Base-by-base conservation (phyloP, 768 basidiomycete species). In the Leccinum longicurvipes region DNA sequence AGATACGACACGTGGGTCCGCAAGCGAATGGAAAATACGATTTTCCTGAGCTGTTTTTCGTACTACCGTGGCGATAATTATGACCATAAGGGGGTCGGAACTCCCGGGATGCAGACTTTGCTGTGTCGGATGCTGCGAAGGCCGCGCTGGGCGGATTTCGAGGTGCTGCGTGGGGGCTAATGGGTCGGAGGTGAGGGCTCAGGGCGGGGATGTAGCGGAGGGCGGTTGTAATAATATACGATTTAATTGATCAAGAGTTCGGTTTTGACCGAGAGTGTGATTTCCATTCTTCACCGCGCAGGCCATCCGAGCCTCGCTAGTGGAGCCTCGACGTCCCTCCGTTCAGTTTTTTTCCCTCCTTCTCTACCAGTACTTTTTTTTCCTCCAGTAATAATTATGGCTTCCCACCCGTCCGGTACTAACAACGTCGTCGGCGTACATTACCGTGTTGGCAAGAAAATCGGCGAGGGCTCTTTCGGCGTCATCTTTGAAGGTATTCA, bases 381-480 rank as follows among this genome's bases (percentile, higher is more conserved):
- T n/a, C n/a, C n/a, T n/a, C n/a, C 32, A 8, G 23, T 67, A 50
- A 67, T 73, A 27, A 17, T 25, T 61, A 86, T 85, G 84, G 71
- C 82, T 56, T 70, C 73, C 1, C 81, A 83, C 62, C 76, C 83
- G 3, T 79, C 81, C 45, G 81, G 84, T 4, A 82, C 82, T 42
- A 80, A 86, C 57, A 89, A 89, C 73, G 77, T 96, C 69, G 93
- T 97, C 66, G 93, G 96, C 51, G 85, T 90, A n/a, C 94, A 98
- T 77, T 98, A 96, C 77, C 86, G 92, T 55, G 95, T 98, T 21
- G 96, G 96, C 64, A 91, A 91, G 82, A 98, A 98, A 84, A 98
- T 99, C 74, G 97, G 97, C 60, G 97, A 99, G 73, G 97, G 97
- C 60, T 91, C 89, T 7, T 99, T 99, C 72, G 97, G 97, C 61